A percentile compares a stretch with the other conserved stretches of the same genome.
These are phyloP conservation scores for Kokia cookei DNA, from an alignment of 441 rosid genomes.

Conservation along the genomic window DNA sequence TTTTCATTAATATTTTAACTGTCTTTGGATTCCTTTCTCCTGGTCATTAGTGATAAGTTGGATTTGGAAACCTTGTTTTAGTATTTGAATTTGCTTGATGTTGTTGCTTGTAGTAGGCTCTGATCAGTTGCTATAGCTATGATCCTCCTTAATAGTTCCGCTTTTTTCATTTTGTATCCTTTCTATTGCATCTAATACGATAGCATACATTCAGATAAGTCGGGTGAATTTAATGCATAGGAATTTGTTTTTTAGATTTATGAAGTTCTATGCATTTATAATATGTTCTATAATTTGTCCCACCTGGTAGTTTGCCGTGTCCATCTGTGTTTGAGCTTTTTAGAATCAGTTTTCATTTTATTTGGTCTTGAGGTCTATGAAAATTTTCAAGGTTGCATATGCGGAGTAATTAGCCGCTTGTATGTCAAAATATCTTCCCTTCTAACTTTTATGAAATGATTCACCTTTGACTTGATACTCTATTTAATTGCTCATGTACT, in stretches of 20 bases:
- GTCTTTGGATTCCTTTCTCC: neutral
- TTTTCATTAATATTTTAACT: neutral
- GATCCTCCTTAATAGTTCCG: neutral
- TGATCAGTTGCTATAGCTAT: neutral
- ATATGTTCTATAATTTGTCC: neutral
- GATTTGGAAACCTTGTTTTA: neutral
- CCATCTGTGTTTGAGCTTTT: neutral
- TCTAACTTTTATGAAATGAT: neutral
- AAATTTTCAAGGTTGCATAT: neutral
- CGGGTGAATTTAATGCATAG: neutral
- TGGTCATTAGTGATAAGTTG: neutral
- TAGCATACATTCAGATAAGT: neutral
- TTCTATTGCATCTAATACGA: neutral
- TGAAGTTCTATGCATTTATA: neutral
- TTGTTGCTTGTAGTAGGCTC: neutral
- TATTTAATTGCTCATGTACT: neutral
- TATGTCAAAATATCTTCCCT: neutral
- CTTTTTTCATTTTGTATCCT: neutral
- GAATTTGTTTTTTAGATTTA: neutral
- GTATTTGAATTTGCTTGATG: neutral
- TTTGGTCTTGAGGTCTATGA: neutral
- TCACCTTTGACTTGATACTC: neutral
- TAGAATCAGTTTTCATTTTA: neutral
- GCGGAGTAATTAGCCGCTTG: neutral
- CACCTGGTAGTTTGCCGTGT: neutral